Percentiles rank a stretch among this genome's conserved stretches.
Evolutionary conservation across 805 yeast species (phyloP).

Genomic region (Yamadazyma nakazawae): DNA sequence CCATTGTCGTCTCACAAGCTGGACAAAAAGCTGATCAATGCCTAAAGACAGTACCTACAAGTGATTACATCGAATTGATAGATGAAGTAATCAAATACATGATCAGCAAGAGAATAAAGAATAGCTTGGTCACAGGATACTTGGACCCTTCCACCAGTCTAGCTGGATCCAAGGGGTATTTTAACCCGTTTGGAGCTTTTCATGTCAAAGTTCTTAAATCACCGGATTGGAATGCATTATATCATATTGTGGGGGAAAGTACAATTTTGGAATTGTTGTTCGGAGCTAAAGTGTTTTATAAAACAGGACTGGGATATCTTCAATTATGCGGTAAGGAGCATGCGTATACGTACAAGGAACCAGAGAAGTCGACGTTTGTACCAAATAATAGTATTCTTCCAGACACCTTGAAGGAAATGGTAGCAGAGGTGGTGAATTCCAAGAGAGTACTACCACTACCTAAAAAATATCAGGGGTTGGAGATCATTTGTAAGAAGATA

Average conservation of each 20-base stretch:
- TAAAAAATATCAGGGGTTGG: neutral
- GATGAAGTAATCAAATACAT: conserved; percentile 39
- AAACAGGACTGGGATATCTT: conserved; percentile 3
- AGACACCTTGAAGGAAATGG: neutral
- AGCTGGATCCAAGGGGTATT: conserved; percentile 14
- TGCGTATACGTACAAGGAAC: neutral
- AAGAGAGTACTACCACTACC: neutral
- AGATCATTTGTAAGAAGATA: neutral
- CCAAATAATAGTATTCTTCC: conserved; percentile 3
- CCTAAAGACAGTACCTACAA: neutral
- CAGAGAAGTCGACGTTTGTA: neutral
- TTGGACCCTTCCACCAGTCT: conserved; percentile 13
- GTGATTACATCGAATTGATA: conserved; percentile 28
- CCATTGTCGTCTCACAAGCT: conserved; percentile 1
- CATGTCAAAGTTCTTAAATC: conserved; percentile 40
- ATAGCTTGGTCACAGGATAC: conserved; percentile 45
- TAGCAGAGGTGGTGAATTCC: neutral
- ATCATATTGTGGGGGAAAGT: conserved; percentile 34
- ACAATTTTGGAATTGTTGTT: conserved; percentile 40
- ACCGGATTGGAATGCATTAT: conserved; percentile 43
- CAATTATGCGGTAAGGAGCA: conserved; percentile 12
- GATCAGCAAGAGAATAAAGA: conserved; percentile 24
- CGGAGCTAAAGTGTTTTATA: conserved; percentile 28
- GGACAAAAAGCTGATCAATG: neutral
- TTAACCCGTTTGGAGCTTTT: conserved; percentile 31